Percentiles rank a stretch among this genome's conserved stretches.
These are phyloP conservation scores for Solanum clarkiae DNA, from an alignment of 257 asterid species.

Conservation along the genomic window DNA sequence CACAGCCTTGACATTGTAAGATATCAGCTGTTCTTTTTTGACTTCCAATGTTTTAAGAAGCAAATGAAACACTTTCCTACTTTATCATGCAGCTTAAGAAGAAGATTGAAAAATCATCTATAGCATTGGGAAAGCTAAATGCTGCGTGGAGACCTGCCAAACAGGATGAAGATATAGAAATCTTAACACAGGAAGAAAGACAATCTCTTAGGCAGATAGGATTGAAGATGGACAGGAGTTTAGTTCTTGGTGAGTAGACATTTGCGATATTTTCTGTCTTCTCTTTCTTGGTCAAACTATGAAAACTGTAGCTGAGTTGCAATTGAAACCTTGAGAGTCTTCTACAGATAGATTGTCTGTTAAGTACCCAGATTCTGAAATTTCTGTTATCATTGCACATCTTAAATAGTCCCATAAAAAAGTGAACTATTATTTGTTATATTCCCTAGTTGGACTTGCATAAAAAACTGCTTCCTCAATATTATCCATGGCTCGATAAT, in stretches of 20 bases:
- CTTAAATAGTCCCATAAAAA: not conserved
- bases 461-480: not conserved
- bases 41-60: slow-evolving; percentile 2
- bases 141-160: slow-evolving; percentile 33
- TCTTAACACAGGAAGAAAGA: slow-evolving; percentile 70
- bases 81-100: slow-evolving; percentile 52
- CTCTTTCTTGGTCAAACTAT: not conserved
- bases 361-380: not conserved
- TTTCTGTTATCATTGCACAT: not conserved
- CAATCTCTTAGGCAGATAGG: slow-evolving; percentile 58
- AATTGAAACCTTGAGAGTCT: not conserved
- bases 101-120: slow-evolving; percentile 56
- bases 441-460: not conserved
- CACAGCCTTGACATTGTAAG: slow-evolving; percentile 43
- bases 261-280: not conserved
- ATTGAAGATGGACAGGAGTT: slow-evolving; percentile 41
- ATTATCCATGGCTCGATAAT: not conserved
- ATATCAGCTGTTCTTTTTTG: slow-evolving; percentile 4
- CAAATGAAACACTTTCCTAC: not conserved
- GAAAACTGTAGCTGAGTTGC: not conserved
- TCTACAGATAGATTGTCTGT: not conserved
- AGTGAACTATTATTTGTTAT: not conserved
- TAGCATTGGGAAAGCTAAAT: slow-evolving; percentile 35
- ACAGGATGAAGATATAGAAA: slow-evolving; percentile 52
- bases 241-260: slow-evolving; percentile 67